Evolutionary conservation across 306 rosid species (phyloP).

Genomic region (Inga oerstediana): DNA sequence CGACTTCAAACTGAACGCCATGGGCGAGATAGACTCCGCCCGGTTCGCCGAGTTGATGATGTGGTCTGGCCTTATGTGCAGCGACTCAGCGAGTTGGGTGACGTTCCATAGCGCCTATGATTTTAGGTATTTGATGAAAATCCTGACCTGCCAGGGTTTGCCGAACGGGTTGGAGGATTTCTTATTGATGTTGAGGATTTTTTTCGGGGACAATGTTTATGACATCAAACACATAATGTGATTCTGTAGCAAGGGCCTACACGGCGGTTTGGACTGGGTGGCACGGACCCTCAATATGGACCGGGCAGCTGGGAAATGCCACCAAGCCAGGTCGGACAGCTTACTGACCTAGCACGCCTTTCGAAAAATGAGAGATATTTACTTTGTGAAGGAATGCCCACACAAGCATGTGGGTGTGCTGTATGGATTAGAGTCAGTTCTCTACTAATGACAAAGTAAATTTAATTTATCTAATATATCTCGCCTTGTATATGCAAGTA

Average conservation of each 20-base stretch:
- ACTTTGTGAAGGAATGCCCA: constrained; percentile 49
- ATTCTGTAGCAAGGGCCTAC: constrained; percentile 56
- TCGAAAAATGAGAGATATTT: constrained; percentile 62
- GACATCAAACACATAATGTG: constrained; percentile 78
- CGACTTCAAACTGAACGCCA: constrained; percentile 53
- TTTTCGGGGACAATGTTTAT: constrained; percentile 64
- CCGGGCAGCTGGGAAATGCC: constrained; percentile 81
- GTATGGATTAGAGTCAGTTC: constrained; percentile 61
- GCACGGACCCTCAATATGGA: constrained; percentile 59
- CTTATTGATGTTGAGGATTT: constrained; percentile 32
- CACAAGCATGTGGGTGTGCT: constrained; percentile 69
- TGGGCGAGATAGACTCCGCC: constrained; percentile 46
- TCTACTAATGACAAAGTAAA: background rate
- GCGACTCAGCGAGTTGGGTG: constrained; percentile 64
- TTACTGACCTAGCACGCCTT: constrained; percentile 80
- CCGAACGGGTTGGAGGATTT: constrained; percentile 53
- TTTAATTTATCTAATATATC: background rate
- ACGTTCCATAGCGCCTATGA: constrained; percentile 80
- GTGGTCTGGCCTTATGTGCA: constrained; percentile 68
- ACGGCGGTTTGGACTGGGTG: constrained; percentile 76
- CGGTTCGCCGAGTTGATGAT: constrained; percentile 58
- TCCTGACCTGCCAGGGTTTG: constrained; percentile 46
- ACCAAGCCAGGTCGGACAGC: constrained; percentile 86
- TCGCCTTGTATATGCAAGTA: background rate
- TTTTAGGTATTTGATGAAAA: constrained; percentile 70